phyloP scores from a whole-genome alignment of 768 basidiomycete genomes.

The Psilocybe tampanensis region DNA sequence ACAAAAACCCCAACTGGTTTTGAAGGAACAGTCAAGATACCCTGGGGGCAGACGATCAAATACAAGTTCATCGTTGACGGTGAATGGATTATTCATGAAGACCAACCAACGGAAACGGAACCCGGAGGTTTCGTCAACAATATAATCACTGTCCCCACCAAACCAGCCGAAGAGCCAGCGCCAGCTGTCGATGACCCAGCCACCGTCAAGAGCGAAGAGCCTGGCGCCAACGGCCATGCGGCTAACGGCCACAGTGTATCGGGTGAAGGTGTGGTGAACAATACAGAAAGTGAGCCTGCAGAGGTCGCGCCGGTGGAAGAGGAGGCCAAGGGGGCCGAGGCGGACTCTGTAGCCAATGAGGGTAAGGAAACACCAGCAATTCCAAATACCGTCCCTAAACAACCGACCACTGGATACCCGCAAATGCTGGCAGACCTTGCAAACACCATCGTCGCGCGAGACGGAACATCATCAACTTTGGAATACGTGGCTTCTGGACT shows the following conservation, averaged over 20 bases:
- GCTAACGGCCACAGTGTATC: conserved; percentile 12
- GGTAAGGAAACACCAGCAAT: conserved; percentile 4
- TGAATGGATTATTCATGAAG: conserved; percentile 55
- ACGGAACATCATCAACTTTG: conserved; percentile 39
- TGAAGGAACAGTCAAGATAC: conserved; percentile 51
- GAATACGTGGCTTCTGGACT: conserved; percentile 42
- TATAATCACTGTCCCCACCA: conserved; percentile 54
- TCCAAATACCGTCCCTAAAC: conserved; percentile 5
- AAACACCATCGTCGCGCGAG: conserved; percentile 37
- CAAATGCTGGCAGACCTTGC: conserved; percentile 38
- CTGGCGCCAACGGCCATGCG: conserved; percentile 14
- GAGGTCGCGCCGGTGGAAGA: conserved; percentile 12
- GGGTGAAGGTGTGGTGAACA: conserved; percentile 2
- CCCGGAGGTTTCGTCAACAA: conserved; percentile 71
- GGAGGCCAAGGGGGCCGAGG: conserved; percentile 14
- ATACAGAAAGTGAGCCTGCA: conserved; percentile 3
- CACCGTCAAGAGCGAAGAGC: conserved; percentile 6
- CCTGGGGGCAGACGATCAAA: conserved; percentile 61
- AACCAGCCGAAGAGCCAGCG: conserved; percentile 30
- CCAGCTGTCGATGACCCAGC: conserved; percentile 1
- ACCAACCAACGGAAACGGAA: conserved; percentile 64
- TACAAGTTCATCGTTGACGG: conserved; percentile 88
- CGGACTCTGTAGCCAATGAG: conserved; percentile 7
- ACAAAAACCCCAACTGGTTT: conserved; percentile 58
- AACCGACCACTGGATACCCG: conserved; percentile 24